Conservation (phyloP, 2,329 filamentous ascomycete species). For the Capronia epimyces region DNA sequence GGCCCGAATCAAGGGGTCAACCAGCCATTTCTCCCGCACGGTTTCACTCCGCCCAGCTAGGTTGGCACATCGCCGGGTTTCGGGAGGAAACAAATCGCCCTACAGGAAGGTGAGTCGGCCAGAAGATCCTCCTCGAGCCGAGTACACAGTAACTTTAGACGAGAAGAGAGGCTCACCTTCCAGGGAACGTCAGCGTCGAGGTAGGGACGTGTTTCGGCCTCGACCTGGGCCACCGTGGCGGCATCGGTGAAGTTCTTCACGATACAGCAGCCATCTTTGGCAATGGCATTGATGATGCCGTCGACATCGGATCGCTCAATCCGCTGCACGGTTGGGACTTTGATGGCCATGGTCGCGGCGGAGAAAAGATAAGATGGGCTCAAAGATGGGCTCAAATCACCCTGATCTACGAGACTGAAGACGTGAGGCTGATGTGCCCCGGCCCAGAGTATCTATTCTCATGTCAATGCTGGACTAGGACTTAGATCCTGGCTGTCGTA, state of each 20-base stretch:
- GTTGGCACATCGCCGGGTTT: constrained; percentile 2
- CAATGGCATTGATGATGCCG: constrained; percentile 32
- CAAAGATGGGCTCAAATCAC: not conserved
- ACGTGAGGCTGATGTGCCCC: not conserved
- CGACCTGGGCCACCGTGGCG: not conserved
- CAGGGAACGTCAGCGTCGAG: constrained; percentile 19
- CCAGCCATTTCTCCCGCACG: constrained; percentile 35
- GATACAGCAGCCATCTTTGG: constrained; percentile 33
- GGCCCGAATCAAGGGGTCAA: constrained; percentile 29
- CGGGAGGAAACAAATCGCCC: constrained; percentile 5
- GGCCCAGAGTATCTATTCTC: no score
- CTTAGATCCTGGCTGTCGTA: not conserved
- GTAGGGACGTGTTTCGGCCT: not conserved
- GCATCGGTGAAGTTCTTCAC: constrained; percentile 30
- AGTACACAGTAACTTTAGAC: no score
- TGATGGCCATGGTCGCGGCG: not conserved
- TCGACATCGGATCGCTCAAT: constrained; percentile 2
- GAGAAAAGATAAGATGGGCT: not conserved
- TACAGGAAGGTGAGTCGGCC: constrained; percentile 23
- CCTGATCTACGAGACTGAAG: no score
- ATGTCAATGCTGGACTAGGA: not conserved
- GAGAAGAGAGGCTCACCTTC: constrained; percentile 27
- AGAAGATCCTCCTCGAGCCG: constrained; percentile 30
- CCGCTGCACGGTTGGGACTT: not conserved
- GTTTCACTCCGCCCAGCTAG: constrained; percentile 33